Evolutionary conservation across 148 eudicot genomes (phyloP).

Genomic region (Rhododendron ovatum): DNA sequence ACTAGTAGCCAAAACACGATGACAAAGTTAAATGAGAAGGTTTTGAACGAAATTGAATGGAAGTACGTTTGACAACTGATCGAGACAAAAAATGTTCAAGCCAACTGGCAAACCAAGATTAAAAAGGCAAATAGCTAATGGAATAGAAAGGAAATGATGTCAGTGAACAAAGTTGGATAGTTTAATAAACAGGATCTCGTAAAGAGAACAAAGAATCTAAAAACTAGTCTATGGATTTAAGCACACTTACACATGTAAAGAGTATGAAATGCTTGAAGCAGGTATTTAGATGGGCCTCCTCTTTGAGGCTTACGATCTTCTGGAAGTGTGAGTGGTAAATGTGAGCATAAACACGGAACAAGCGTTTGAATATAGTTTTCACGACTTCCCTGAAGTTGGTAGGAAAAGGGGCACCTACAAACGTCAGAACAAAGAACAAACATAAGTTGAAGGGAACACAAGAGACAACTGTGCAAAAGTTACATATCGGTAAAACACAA

Average conservation of each 20-base stretch:
- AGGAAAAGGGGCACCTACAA: constrained; percentile 93
- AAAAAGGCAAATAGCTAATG: not conserved
- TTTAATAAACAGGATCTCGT: not conserved
- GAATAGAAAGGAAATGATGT: not conserved
- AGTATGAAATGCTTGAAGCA: constrained; percentile 98
- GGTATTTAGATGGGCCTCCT: constrained; percentile 96
- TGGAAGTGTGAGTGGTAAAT: constrained; percentile 98
- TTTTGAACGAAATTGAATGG: not conserved
- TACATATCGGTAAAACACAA: not conserved
- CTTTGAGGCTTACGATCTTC: constrained; percentile 96
- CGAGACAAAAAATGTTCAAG: not conserved
- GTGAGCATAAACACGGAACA: constrained; percentile 97
- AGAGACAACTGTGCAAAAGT: not conserved
- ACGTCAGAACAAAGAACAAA: not conserved
- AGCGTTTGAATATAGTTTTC: constrained; percentile 88
- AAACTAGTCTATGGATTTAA: not conserved
- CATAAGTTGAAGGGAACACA: not conserved
- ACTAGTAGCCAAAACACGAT: not conserved
- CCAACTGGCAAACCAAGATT: not conserved
- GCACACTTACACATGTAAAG: constrained; percentile 79
- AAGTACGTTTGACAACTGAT: not conserved
- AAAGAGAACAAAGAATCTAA: not conserved
- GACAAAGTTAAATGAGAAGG: not conserved
- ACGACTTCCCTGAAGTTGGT: constrained; percentile 90
- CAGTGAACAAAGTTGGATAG: not conserved